Evolutionary conservation across 192 early-diverging fungal genomes (phyloP), one percentile per base, ranked within the genome.

Genomic region (Coemansia sp.): DNA sequence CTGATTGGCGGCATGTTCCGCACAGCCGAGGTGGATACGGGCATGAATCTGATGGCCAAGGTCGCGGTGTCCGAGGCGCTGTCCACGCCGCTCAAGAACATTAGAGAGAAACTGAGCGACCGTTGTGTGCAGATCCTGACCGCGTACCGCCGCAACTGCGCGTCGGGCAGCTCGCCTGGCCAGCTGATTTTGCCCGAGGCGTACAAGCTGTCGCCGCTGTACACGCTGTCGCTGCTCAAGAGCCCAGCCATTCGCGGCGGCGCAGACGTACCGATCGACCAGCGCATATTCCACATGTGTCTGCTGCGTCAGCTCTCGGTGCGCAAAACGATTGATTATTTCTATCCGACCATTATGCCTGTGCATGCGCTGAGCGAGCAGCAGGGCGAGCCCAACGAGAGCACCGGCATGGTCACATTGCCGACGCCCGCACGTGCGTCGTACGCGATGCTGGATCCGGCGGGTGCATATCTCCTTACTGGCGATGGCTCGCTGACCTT

Each of bases 131-230:
- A 92, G 64, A 86, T 98, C 33, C 68, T 98, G 50, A 82, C 91
- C 6, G 79, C 94, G 3, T 99, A 99, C 62, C 89, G 97, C 49
- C 92, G 89, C 64, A 85, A 96, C 64, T 95, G 91, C 66, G 95
- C 95, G 6, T 82, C 88, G 2, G 85, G 88, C 19, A 93, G 91
- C 22, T 84, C 92, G 10, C 89, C 95, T 3, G 95, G 93, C 25
- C 97, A 95, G 80, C 81, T 99, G 18, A 98, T 99, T 57, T 75
- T 99, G 46, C 95, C 97, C 22, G 97, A 99, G 69, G 87, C 94
- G 0, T 95, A 90, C 80, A 99, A 99, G 72, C 81, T 96, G 38
- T 87, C 90, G 43, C 95, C 97, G 12, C 80, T 98, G 24, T 96
- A 91, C 71, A 82, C 85, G 1, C 81, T 97, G 40, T 71, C 90